These are phyloP conservation scores for Yarrowia bubula DNA, from an alignment of 805 yeast genomes.

Conservation along the genomic window DNA sequence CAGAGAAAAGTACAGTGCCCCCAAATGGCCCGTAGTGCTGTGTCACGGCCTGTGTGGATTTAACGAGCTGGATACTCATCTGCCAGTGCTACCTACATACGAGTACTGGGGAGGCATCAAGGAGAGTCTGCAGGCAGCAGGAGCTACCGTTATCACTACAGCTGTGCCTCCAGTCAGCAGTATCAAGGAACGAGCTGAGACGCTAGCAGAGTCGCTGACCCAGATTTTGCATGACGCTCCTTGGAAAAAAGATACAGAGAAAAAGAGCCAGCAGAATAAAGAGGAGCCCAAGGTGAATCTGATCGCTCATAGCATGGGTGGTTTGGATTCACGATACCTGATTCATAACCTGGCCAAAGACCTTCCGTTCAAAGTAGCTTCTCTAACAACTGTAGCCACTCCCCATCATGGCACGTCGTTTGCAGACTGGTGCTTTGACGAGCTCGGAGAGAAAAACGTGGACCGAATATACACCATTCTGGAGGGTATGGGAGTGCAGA, in stretches of 20 bases:
- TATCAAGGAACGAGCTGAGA: conserved; percentile 64
- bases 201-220: conserved; percentile 40
- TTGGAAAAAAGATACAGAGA: conserved; percentile 13
- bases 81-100: conserved; percentile 41
- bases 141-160: conserved; percentile 68
- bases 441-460: conserved; percentile 16
- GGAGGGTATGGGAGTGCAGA: conserved; percentile 34
- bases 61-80: conserved; percentile 52
- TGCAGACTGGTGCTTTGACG: conserved; percentile 54
- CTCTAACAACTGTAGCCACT: conserved; percentile 80
- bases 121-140: conserved; percentile 56
- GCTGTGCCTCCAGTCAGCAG: conserved; percentile 81
- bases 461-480: conserved; percentile 27
- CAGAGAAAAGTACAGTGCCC: conserved; percentile 50
- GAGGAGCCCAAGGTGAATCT: conserved; percentile 54
- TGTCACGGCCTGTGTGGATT: conserved; percentile 90
- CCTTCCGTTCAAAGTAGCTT: conserved; percentile 56
- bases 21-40: conserved; percentile 69
- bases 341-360: conserved; percentile 52
- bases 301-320: conserved; percentile 94
- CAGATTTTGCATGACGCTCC: conserved; percentile 19
- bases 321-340: conserved; percentile 76
- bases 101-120: conserved; percentile 85
- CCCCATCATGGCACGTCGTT: conserved; percentile 86
- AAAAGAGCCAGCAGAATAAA: neutral